Evolutionary conservation across 2,329 filamentous ascomycete genomes (phyloP), one percentile per base, ranked within the genome.

Genomic region (Penicillium occitanis): DNA sequence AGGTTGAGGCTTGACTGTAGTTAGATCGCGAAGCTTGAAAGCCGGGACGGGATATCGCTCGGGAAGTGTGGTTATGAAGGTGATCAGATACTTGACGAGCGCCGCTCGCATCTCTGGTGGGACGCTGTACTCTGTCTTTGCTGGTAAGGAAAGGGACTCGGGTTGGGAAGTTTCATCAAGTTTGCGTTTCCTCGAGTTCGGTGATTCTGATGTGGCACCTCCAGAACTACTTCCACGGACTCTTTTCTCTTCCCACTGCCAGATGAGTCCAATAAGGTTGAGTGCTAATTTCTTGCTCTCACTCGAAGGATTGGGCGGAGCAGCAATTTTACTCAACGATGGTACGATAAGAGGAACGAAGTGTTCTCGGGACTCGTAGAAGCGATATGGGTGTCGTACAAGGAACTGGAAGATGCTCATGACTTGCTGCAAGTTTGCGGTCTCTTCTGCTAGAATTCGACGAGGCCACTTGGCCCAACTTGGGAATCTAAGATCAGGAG

Each of bases 351-450:
- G 86, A 65, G 91, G 87, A 4, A 93, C 88, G 70, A 98, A 96
- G 74, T 94, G 93, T 70, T 99, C 95, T 64, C 95, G 86, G 1
- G 92, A 93, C 69, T 98, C 94, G 71, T 96, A 99, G 80, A 99
- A 99, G 4, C 99, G 82, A 73, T 95, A 90, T 0, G 93, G 91
- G 75, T 99, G 94, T 65, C 91, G 88, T 42, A 97, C 94, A 40
- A 99, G 84, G 79, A 99, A 99, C 73, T 97, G 91, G 82, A 97
- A 98, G 72, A 99, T 98, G 80, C 91, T 95, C 63, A 93, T 97
- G 81, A 98, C 90, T 79, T 98, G 95, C 77, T 96, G 93, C 57
- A 94, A 85, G 72, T 99, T 99, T 69, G 95, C 92, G 30, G 92
- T 93, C 77, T 99, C 95, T 75, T 99, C 96, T 3, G 92, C 90